Percentiles rank a stretch among this genome's conserved stretches.
Evolutionary conservation across 192 early-diverging fungal genomes (phyloP).

Genomic region (Rhizophagus sp.): DNA sequence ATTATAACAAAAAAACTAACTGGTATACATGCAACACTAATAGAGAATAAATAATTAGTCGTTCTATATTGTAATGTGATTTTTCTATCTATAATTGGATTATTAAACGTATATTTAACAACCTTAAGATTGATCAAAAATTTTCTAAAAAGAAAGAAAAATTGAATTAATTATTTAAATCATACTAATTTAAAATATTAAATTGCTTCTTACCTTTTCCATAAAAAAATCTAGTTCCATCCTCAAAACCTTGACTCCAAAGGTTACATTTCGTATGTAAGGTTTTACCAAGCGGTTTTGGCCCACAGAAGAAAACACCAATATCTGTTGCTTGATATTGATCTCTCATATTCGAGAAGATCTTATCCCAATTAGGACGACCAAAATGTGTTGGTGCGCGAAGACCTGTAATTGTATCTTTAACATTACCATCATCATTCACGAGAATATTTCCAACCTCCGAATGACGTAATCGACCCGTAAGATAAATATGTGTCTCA

Average conservation of each 20-base stretch:
- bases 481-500: conserved; percentile 67
- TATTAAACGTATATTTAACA: too few species aligned
- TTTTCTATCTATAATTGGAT: too few species aligned
- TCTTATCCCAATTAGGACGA: conserved; percentile 48
- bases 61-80: too few species aligned
- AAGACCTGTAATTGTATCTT: conserved; percentile 50
- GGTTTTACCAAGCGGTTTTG: conserved; percentile 57
- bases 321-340: conserved; percentile 60
- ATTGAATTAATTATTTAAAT: too few species aligned
- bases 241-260: conserved; percentile 31
- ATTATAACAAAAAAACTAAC: too few species aligned
- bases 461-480: conserved; percentile 61
- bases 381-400: conserved; percentile 45
- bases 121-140: too few species aligned
- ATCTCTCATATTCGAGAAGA: conserved; percentile 46
- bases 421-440: conserved; percentile 46
- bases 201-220: conserved; percentile 10
- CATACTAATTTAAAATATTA: too few species aligned
- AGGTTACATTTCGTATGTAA: conserved; percentile 41
- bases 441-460: conserved; percentile 64
- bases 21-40: too few species aligned
- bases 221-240: conserved; percentile 25
- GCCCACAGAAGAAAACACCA: conserved; percentile 81
- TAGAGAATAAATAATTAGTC: too few species aligned
- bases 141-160: too few species aligned